Conservation (phyloP, 345 rosid genomes). For the Populus pruinosa region DNA sequence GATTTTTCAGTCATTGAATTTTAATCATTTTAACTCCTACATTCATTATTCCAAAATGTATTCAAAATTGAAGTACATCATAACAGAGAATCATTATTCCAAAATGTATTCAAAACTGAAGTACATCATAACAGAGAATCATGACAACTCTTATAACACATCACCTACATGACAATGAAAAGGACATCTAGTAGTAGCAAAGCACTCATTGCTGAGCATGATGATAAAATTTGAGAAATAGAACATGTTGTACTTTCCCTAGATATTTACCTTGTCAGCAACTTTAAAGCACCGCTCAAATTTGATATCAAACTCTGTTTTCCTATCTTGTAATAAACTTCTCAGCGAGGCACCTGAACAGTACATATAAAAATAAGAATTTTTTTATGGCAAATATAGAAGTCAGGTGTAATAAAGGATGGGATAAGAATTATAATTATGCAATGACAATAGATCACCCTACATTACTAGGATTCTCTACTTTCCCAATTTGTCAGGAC, state of each 20-base stretch:
- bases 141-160: neutral
- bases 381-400: neutral
- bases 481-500: neutral
- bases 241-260: neutral
- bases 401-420: neutral
- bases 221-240: neutral
- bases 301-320: constrained; percentile 62
- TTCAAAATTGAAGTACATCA: too few species aligned
- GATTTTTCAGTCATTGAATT: too few species aligned
- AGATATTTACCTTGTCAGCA: constrained; percentile 51
- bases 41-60: too few species aligned
- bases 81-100: neutral
- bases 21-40: too few species aligned
- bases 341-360: constrained; percentile 50
- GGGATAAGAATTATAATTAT: neutral
- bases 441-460: neutral
- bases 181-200: constrained; percentile 3
- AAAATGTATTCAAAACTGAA: too few species aligned
- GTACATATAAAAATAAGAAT: constrained; percentile 1
- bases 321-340: constrained; percentile 52
- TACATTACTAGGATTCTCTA: neutral
- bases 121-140: too few species aligned
- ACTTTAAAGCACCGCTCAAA: constrained; percentile 54
- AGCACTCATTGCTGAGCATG: neutral
- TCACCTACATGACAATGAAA: neutral